phyloP scores from a whole-genome alignment of 306 rosid species.

The Castanea sativa region DNA sequence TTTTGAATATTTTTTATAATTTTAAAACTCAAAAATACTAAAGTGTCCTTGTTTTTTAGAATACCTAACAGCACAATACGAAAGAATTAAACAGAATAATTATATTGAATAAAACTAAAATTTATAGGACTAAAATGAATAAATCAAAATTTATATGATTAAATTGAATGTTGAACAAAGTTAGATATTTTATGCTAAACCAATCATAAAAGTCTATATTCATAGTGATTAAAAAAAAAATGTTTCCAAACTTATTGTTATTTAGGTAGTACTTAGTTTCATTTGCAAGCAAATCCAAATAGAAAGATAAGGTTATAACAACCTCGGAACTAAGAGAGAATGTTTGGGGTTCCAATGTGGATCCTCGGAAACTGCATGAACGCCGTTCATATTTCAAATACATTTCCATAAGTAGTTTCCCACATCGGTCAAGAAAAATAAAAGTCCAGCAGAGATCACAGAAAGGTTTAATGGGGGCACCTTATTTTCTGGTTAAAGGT shows the following conservation, averaged over 20 bases:
- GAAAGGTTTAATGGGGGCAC: conserved; percentile 3
- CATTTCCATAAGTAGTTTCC: neutral
- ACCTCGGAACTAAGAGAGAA: neutral
- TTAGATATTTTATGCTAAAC: too few relatives aligned
- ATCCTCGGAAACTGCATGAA: neutral
- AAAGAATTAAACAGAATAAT: too few relatives aligned
- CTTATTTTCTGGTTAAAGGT: conserved; percentile 17
- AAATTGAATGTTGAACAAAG: too few relatives aligned
- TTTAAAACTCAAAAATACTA: too few relatives aligned
- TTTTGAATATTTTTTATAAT: neutral
- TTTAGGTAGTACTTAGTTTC: neutral
- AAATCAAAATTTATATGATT: too few relatives aligned
- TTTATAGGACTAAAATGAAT: too few relatives aligned
- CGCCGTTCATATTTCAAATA: neutral
- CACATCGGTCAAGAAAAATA: neutral
- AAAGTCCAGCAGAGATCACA: neutral
- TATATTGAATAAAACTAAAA: too few relatives aligned
- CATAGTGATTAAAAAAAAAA: too few relatives aligned
- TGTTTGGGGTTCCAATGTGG: conserved; percentile 9
- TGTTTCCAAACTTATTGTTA: too few relatives aligned
- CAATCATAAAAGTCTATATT: too few relatives aligned
- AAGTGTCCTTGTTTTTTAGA: too few relatives aligned
- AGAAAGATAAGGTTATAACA: neutral
- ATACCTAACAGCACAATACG: too few relatives aligned
- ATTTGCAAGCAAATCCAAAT: neutral